Percentiles rank a stretch among this genome's conserved stretches.
Conservation (phyloP, 169 alveolate species). For the Miamiensis avidus region DNA sequence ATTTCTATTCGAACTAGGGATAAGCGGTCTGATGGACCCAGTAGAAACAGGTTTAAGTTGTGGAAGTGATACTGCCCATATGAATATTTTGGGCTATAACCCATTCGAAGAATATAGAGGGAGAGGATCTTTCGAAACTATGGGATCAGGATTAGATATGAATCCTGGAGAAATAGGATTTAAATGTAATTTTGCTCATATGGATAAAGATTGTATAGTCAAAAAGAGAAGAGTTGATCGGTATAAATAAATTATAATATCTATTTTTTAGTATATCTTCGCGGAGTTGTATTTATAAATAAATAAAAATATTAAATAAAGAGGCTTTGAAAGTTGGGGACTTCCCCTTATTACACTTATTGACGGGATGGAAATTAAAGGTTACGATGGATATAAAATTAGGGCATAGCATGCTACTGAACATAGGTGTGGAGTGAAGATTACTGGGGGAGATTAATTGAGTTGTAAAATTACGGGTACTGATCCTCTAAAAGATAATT, state of each 20-base stretch:
- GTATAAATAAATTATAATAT: no score
- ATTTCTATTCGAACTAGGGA: slow-evolving; percentile 28
- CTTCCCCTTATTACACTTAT: slow-evolving; percentile 58
- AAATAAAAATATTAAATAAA: background rate
- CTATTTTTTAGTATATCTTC: background rate
- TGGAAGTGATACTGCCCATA: slow-evolving; percentile 82
- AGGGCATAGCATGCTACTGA: slow-evolving; percentile 73
- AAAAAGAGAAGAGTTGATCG: slow-evolving; percentile 59
- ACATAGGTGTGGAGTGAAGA: slow-evolving; percentile 71
- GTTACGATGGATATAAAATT: slow-evolving; percentile 43
- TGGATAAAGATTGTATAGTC: slow-evolving; percentile 65
- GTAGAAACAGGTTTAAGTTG: slow-evolving; percentile 75
- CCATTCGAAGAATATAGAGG: slow-evolving; percentile 67
- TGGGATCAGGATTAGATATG: slow-evolving; percentile 79
- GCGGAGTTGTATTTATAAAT: no score
- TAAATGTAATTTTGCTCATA: slow-evolving; percentile 71
- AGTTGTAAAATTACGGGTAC: slow-evolving; percentile 61
- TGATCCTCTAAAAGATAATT: slow-evolving; percentile 72
- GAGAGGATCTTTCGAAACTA: slow-evolving; percentile 76
- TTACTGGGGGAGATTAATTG: slow-evolving; percentile 51
- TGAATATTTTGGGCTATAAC: slow-evolving; percentile 70
- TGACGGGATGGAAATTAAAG: slow-evolving; percentile 47
- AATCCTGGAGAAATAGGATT: slow-evolving; percentile 73
- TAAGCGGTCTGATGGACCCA: slow-evolving; percentile 74
- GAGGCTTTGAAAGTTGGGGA: slow-evolving; percentile 77